phyloP scores from a whole-genome alignment of 2,329 filamentous ascomycete genomes.

The Chaetothyriales sp. region DNA sequence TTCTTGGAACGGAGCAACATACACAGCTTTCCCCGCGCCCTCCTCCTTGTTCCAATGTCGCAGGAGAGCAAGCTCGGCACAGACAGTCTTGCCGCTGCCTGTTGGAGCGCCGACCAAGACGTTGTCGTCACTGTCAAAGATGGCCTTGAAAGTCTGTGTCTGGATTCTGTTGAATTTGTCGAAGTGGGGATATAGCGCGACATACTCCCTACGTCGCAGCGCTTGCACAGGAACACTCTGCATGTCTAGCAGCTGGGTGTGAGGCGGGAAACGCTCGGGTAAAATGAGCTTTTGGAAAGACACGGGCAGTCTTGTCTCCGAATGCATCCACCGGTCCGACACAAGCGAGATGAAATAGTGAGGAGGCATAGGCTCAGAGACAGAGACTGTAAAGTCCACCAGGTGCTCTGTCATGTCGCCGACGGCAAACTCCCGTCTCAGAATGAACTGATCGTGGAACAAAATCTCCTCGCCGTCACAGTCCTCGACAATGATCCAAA shows the following conservation, averaged over 20 bases:
- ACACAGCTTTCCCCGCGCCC: constrained; percentile 67
- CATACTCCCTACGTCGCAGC: constrained; percentile 72
- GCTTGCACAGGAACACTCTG: constrained; percentile 82
- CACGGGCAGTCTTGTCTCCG: constrained; percentile 82
- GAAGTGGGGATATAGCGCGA: constrained; percentile 69
- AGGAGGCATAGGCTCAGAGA: constrained; percentile 93
- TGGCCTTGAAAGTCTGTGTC: constrained; percentile 88
- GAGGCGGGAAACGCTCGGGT: constrained; percentile 87
- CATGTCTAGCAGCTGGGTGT: constrained; percentile 81
- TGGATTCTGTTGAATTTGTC: constrained; percentile 93
- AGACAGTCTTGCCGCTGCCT: constrained; percentile 91
- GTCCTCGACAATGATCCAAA: constrained; percentile 96
- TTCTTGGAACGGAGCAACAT: constrained; percentile 89
- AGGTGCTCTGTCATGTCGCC: constrained; percentile 84
- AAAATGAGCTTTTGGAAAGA: constrained; percentile 91
- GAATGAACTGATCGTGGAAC: constrained; percentile 84
- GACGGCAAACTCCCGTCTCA: constrained; percentile 76
- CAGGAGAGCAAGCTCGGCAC: constrained; percentile 84
- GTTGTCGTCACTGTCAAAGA: constrained; percentile 84
- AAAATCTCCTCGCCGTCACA: constrained; percentile 93
- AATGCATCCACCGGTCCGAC: constrained; percentile 97
- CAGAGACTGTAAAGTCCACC: constrained; percentile 90
- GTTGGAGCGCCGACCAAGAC: constrained; percentile 87
- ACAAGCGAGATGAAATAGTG: constrained; percentile 96
- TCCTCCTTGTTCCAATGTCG: constrained; percentile 68